Percentiles rank a stretch among this genome's conserved stretches.
Evolutionary conservation across 2,329 filamentous ascomycete species (phyloP).

Genomic region (Hysterium pulicare): DNA sequence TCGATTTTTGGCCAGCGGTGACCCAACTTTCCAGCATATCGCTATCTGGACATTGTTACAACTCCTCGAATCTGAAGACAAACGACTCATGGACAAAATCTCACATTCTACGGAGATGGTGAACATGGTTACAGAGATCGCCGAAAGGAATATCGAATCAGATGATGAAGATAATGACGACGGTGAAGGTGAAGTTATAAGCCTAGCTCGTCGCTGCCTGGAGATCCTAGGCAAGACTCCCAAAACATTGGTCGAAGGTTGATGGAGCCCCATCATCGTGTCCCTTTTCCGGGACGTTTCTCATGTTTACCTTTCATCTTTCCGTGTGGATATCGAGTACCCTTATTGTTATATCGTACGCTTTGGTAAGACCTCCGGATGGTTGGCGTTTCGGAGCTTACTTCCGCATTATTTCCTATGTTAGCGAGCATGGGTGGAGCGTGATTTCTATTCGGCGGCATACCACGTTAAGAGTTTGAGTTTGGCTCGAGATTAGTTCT

Average conservation of each 20-base stretch:
- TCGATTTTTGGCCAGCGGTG: conserved; percentile 88
- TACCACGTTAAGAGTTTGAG: conserved; percentile 26
- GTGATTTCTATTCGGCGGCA: conserved; percentile 29
- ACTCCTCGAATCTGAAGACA: conserved; percentile 91
- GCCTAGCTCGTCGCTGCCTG: conserved; percentile 82
- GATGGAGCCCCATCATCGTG: conserved; percentile 22
- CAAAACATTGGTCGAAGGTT: conserved; percentile 81
- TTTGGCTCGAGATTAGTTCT: conserved; percentile 6
- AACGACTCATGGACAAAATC: conserved; percentile 82
- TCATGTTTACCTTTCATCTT: conserved; percentile 21
- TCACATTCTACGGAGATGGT: conserved; percentile 88
- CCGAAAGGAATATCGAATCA: conserved; percentile 81
- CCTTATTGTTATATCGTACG: conserved; percentile 15
- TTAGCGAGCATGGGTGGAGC: conserved; percentile 40
- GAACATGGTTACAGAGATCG: conserved; percentile 85
- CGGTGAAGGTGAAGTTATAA: conserved; percentile 89
- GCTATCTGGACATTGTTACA: conserved; percentile 97
- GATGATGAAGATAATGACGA: conserved; percentile 85
- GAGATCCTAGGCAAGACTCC: conserved; percentile 78
- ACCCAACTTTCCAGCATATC: conserved; percentile 98
- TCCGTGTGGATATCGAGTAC: conserved; percentile 19
- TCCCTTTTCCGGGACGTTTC: conserved; percentile 11
- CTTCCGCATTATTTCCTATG: conserved; percentile 27
- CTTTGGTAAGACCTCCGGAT: conserved; percentile 15
- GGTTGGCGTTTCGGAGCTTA: conserved; percentile 24